A percentile compares a stretch with the other conserved stretches of the same genome.
phyloP scores from a whole-genome alignment of 306 rosid species.

The Quercus wislizeni region DNA sequence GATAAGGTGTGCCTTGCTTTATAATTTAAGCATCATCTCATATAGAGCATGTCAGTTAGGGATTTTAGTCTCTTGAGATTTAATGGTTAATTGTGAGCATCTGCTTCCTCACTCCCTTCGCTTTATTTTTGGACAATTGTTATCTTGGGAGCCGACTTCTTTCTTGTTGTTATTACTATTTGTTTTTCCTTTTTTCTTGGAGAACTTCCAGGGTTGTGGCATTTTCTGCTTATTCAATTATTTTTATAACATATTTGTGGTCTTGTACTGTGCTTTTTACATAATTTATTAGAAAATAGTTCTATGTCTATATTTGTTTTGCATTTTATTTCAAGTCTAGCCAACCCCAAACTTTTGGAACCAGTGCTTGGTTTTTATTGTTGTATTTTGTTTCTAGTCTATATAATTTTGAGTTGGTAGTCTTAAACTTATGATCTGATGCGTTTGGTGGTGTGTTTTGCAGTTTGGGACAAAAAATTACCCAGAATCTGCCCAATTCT shows the following conservation, averaged over 20 bases:
- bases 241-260: neutral
- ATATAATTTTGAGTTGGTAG: neutral
- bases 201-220: no score
- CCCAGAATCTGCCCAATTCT: constrained; percentile 94
- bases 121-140: no score
- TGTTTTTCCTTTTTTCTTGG: no score
- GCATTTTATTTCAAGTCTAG: neutral
- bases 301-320: neutral
- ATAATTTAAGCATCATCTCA: no score
- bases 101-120: no score
- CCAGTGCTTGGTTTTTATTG: neutral
- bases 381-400: neutral
- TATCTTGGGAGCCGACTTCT: no score
- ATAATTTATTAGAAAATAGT: no score
- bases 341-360: neutral
- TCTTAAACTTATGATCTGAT: constrained; percentile 14
- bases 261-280: neutral
- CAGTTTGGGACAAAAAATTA: constrained; percentile 97
- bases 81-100: no score
- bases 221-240: neutral
- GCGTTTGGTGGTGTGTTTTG: constrained; percentile 19
- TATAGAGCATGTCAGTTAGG: no score
- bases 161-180: no score
- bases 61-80: no score
- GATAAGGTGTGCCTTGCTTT: no score